Base-by-base conservation (phyloP, 2,329 filamentous ascomycete genomes). In the Colletotrichum sp. region DNA sequence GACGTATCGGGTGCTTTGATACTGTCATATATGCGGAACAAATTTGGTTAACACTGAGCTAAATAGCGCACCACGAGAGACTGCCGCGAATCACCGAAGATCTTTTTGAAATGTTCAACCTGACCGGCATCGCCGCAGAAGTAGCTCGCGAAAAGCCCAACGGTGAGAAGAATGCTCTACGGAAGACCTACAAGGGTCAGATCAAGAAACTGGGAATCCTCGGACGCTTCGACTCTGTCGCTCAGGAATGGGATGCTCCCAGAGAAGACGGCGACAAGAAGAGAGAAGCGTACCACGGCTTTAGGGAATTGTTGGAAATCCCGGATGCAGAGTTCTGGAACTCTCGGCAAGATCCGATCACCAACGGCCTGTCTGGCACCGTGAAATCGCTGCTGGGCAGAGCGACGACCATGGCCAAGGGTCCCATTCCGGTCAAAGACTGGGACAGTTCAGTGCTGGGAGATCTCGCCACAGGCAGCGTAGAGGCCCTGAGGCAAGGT, bases 101-200 rank as follows among this genome's bases (percentile, higher is more conserved):
- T 81, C 85, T 93, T 70, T 93, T 91, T 80, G 87, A 89, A 75
- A 86, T 88, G 81, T 93, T 91, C 83, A 86, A 87, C 80, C 84
- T 93, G 78, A 86, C 87, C 64, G 84, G 83, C 68, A 87, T 93
- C 71, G 92, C 92, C 74, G 88, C 89, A 73, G 90, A 92, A 78
- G 91, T 93, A 55, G 92, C 92, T 76, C 89, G 92, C 76, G 90
- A 90, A 69, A 90, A 92, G 81, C 90, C 91, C 16, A 92, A 92
- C 81, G 92, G 92, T 78, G 90, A 92, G 82, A 93, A 93, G 87
- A 93, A 93, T 80, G 90, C 90, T 78, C 86, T 93, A 65, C 89
- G 92, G 30, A 93, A 93, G 82, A 93, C 92, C 18, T 93, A 93
- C 86, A 93, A 93, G 83, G 91, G 91, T 68, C 91, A 93, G 78